These are phyloP conservation scores for Solanum neorickii DNA, from an alignment of 257 asterid genomes.

Conservation along the genomic window DNA sequence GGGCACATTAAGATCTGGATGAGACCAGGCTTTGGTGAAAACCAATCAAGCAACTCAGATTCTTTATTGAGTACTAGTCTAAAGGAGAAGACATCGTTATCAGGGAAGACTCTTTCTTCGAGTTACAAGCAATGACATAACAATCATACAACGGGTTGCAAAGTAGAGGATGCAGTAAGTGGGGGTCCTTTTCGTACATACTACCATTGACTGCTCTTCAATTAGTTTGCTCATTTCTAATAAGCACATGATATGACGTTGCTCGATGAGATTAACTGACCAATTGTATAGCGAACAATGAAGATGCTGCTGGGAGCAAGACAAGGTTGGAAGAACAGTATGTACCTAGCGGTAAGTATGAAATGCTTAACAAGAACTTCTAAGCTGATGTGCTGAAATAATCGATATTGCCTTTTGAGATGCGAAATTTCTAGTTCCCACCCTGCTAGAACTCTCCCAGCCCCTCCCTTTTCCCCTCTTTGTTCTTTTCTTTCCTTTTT, in stretches of 20 bases:
- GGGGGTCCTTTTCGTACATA: background rate
- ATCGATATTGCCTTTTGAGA: constrained; percentile 3
- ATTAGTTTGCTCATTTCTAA: constrained; percentile 1
- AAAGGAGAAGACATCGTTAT: constrained; percentile 44
- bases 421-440: background rate
- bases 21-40: constrained; percentile 68
- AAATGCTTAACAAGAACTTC: background rate
- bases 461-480: background rate
- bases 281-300: background rate
- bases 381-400: constrained; percentile 25
- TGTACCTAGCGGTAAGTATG: background rate
- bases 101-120: constrained; percentile 42
- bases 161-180: background rate
- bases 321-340: background rate
- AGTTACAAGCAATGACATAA: constrained; percentile 39
- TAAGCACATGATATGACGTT: constrained; percentile 12
- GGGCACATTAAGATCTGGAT: constrained; percentile 91
- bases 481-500: background rate
- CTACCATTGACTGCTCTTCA: background rate
- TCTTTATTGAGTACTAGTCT: constrained; percentile 31
- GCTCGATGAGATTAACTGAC: constrained; percentile 7
- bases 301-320: background rate
- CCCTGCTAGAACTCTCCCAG: background rate
- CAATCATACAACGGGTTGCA: background rate
- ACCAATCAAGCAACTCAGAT: constrained; percentile 50